Evolutionary conservation across 2,329 filamentous ascomycete species (phyloP).

Genomic region (Sporothrix pseudoabietina): DNA sequence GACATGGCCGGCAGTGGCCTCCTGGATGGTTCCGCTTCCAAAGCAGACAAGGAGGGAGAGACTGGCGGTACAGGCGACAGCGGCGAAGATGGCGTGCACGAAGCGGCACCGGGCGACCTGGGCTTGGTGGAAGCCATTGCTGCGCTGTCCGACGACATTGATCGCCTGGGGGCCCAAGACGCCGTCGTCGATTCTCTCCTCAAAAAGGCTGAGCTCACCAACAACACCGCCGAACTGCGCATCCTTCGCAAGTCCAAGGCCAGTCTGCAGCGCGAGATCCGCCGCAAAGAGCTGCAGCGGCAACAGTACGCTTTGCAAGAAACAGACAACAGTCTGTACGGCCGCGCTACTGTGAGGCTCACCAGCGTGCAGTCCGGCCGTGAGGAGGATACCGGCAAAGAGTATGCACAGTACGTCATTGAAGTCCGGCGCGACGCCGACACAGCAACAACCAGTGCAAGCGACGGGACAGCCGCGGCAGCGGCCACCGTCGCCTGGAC

Average conservation of each 20-base stretch:
- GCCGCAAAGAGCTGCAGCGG: conserved; percentile 89
- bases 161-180: conserved; percentile 83
- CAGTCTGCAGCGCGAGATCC: conserved; percentile 87
- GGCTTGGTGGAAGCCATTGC: conserved; percentile 92
- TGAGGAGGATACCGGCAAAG: conserved; percentile 76
- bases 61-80: conserved; percentile 55
- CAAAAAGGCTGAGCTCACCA: conserved; percentile 92
- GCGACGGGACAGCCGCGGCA: background rate
- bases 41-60: background rate
- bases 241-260: conserved; percentile 93
- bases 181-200: conserved; percentile 88
- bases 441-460: background rate
- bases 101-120: conserved; percentile 91
- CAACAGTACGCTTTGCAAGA: conserved; percentile 98
- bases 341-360: conserved; percentile 84
- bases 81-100: conserved; percentile 81
- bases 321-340: conserved; percentile 95
- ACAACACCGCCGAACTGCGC: conserved; percentile 89
- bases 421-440: conserved; percentile 69
- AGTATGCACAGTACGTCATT: conserved; percentile 90
- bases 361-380: conserved; percentile 90
- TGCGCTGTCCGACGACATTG: conserved; percentile 84
- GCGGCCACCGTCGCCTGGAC: conserved; percentile 69
- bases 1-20: conserved; percentile 39
- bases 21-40: background rate